Evolutionary conservation across 139 green algal genomes (phyloP).

Genomic region (Yamagishiella unicocca): DNA sequence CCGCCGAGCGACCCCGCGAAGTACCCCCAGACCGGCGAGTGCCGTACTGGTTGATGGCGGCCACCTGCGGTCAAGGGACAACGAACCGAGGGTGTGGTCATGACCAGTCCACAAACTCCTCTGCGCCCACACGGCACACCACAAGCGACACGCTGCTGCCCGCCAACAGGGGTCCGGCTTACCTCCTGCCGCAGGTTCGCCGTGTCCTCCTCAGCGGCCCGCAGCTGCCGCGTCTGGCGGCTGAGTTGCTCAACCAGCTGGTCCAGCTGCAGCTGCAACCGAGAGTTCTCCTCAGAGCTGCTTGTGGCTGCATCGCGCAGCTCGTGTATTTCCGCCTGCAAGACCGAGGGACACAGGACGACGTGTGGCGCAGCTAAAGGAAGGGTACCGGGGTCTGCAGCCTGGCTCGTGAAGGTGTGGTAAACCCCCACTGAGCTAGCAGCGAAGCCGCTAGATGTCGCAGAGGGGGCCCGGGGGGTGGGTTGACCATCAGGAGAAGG

Average conservation of each 20-base stretch:
- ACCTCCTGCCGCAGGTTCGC: slow-evolving; percentile 28
- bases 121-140: too few relatives aligned
- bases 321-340: not conserved
- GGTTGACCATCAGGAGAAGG: too few relatives aligned
- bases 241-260: slow-evolving; percentile 1
- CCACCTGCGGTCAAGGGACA: slow-evolving; percentile 32
- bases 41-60: not conserved
- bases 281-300: not conserved
- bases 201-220: not conserved
- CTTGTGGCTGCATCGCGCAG: not conserved
- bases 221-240: slow-evolving; percentile 12
- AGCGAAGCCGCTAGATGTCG: too few relatives aligned
- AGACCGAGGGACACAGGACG: too few relatives aligned
- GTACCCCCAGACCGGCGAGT: not conserved
- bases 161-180: not conserved
- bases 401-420: too few relatives aligned
- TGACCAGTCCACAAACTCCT: too few relatives aligned
- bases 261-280: slow-evolving; percentile 32
- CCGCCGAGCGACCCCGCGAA: slow-evolving; percentile 4
- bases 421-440: too few relatives aligned
- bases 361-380: too few relatives aligned
- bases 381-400: too few relatives aligned
- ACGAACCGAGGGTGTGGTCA: too few relatives aligned
- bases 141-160: not conserved
- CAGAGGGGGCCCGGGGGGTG: too few relatives aligned